phyloP scores from a whole-genome alignment of 2,329 filamentous ascomycete genomes.

The Fusarium humuli region DNA sequence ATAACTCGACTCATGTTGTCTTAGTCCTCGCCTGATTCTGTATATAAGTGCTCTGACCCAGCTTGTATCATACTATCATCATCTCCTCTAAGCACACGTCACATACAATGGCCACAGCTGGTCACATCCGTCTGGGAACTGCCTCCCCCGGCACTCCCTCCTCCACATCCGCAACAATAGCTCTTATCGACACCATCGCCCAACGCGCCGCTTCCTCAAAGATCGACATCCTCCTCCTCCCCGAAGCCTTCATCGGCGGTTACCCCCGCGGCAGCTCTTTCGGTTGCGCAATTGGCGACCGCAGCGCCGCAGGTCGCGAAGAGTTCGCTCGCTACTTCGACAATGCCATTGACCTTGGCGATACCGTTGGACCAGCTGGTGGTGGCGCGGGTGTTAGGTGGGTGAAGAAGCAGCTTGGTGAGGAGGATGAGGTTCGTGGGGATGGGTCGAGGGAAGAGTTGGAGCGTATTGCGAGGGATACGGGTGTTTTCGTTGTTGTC shows the following conservation, averaged over 20 bases:
- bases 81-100: too few species aligned
- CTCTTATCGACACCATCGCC: slow-evolving; percentile 72
- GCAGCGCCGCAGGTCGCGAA: slow-evolving; percentile 77
- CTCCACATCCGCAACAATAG: slow-evolving; percentile 70
- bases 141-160: slow-evolving; percentile 65
- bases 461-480: slow-evolving; percentile 79
- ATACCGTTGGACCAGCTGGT: slow-evolving; percentile 69
- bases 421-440: slow-evolving; percentile 53
- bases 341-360: slow-evolving; percentile 83
- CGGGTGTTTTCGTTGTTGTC: slow-evolving; percentile 83
- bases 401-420: slow-evolving; percentile 69
- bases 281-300: slow-evolving; percentile 77
- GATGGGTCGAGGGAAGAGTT: slow-evolving; percentile 80
- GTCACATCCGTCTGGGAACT: slow-evolving; percentile 64
- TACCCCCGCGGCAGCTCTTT: slow-evolving; percentile 88
- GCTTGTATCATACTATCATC: background rate
- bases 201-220: slow-evolving; percentile 66
- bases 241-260: slow-evolving; percentile 91
- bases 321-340: slow-evolving; percentile 87
- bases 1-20: slow-evolving; percentile 3
- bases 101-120: slow-evolving; percentile 28
- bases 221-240: slow-evolving; percentile 82
- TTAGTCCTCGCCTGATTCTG: background rate
- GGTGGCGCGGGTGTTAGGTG: slow-evolving; percentile 79
- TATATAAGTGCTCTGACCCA: slow-evolving; percentile 1